Conservation (phyloP, 352 stramenopile genomes). For the Blastocystis sp. region DNA sequence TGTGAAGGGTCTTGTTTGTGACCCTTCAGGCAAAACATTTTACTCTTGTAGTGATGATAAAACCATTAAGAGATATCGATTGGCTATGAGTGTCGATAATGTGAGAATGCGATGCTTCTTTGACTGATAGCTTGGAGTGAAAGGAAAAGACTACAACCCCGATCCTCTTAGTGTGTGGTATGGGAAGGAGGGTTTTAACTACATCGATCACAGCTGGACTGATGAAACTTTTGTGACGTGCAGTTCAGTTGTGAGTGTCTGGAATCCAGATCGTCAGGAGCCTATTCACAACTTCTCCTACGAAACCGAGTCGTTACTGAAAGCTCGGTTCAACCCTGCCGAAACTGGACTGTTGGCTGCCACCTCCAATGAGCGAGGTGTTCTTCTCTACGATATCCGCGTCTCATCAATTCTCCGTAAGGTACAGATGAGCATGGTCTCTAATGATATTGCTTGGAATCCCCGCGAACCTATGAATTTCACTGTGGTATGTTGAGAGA, state of each 20-base stretch:
- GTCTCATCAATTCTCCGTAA: constrained; percentile 86
- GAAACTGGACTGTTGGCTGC: constrained; percentile 87
- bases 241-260: constrained; percentile 84
- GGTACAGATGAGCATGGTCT: constrained; percentile 86
- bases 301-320: constrained; percentile 88
- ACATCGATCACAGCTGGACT: constrained; percentile 92
- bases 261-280: constrained; percentile 82
- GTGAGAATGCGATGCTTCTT: not conserved
- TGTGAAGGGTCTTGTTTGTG: constrained; percentile 82
- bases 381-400: constrained; percentile 84
- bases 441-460: constrained; percentile 97
- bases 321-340: constrained; percentile 86
- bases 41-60: constrained; percentile 88
- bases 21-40: constrained; percentile 75
- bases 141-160: constrained; percentile 23
- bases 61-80: constrained; percentile 82
- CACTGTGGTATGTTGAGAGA: constrained; percentile 73
- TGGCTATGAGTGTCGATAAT: constrained; percentile 63
- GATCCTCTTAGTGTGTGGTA: constrained; percentile 73
- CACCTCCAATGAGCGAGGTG: constrained; percentile 81
- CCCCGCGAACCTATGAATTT: constrained; percentile 97
- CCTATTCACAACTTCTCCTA: constrained; percentile 83
- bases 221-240: constrained; percentile 83
- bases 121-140: constrained; percentile 42
- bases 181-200: constrained; percentile 76